A percentile compares a stretch with the other conserved stretches of the same genome.
Evolutionary conservation across 179 eudicot species (phyloP).

Genomic region (Heliamphora ciliata): DNA sequence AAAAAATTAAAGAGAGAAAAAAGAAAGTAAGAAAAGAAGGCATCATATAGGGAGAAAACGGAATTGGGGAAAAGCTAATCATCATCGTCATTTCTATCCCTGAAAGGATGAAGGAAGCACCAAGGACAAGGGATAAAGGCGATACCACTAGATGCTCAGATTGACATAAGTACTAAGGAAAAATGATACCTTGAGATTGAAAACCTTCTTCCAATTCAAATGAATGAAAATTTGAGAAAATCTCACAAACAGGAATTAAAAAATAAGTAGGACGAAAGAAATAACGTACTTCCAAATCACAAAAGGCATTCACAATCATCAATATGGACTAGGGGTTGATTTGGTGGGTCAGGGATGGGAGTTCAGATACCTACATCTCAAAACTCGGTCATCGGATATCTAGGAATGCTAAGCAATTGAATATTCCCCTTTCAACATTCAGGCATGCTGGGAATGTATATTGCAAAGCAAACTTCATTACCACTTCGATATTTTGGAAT

Average conservation of each 20-base stretch:
- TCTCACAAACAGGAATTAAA: background rate
- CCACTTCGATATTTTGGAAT: background rate
- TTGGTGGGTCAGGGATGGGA: background rate
- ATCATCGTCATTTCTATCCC: background rate
- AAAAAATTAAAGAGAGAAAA: background rate
- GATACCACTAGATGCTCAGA: background rate
- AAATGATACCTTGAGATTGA: background rate
- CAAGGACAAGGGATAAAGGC: background rate
- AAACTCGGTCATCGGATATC: background rate
- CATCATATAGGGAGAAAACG: background rate
- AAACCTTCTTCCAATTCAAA: background rate
- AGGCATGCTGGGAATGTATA: background rate
- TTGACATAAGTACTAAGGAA: background rate
- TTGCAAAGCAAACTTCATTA: slow-evolving; percentile 1
- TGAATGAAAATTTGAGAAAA: background rate
- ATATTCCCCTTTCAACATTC: background rate
- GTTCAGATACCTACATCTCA: background rate
- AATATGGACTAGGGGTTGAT: no score
- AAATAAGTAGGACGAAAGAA: background rate
- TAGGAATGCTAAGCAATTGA: background rate
- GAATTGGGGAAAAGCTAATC: background rate
- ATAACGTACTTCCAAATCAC: background rate
- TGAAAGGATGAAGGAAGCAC: background rate
- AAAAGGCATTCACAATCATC: background rate
- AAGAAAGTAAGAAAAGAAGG: background rate